Conservation (phyloP, 2,329 filamentous ascomycete genomes). For the Cyphellophora attinorum region DNA sequence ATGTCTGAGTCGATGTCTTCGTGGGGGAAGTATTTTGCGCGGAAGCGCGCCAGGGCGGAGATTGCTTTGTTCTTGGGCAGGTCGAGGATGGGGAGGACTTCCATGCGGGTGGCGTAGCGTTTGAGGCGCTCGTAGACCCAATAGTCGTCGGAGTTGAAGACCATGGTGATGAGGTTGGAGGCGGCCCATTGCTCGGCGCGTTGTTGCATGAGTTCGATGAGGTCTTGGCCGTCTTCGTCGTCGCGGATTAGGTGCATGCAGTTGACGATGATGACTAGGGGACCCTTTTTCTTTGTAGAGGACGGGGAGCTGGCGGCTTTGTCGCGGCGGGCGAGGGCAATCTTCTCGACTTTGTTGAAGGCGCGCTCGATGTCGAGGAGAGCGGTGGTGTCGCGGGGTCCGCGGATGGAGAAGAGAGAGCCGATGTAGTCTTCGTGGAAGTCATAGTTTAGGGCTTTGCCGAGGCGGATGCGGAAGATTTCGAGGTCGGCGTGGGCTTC, state of each 20-base stretch:
- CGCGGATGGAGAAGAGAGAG: slow-evolving; percentile 86
- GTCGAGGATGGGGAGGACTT: slow-evolving; percentile 78
- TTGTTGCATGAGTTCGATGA: slow-evolving; percentile 91
- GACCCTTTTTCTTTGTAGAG: slow-evolving; percentile 33
- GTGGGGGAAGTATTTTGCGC: slow-evolving; percentile 67
- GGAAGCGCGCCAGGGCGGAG: slow-evolving; percentile 66
- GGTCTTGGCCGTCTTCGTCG: slow-evolving; percentile 82
- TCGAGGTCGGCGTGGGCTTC: slow-evolving; percentile 92
- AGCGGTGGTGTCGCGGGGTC: slow-evolving; percentile 83
- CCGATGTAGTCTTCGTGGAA: slow-evolving; percentile 93
- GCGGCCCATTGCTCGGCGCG: slow-evolving; percentile 95
- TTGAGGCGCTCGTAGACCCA: slow-evolving; percentile 97
- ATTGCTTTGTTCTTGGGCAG: slow-evolving; percentile 71
- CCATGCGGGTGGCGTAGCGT: slow-evolving; percentile 86
- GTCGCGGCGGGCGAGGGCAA: slow-evolving; percentile 60
- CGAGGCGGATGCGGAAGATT: slow-evolving; percentile 85
- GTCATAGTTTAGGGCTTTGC: slow-evolving; percentile 91
- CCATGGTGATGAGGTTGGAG: slow-evolving; percentile 72
- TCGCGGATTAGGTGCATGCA: slow-evolving; percentile 85
- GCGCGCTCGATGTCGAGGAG: slow-evolving; percentile 91
- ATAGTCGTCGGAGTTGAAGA: slow-evolving; percentile 96
- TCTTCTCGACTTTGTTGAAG: slow-evolving; percentile 96
- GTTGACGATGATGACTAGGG: slow-evolving; percentile 89
- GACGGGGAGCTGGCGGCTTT: slow-evolving; percentile 1
- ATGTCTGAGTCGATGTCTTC: slow-evolving; percentile 38